phyloP scores from a whole-genome alignment of 2,329 filamentous ascomycete species.

The Aspergillus jensenii region DNA sequence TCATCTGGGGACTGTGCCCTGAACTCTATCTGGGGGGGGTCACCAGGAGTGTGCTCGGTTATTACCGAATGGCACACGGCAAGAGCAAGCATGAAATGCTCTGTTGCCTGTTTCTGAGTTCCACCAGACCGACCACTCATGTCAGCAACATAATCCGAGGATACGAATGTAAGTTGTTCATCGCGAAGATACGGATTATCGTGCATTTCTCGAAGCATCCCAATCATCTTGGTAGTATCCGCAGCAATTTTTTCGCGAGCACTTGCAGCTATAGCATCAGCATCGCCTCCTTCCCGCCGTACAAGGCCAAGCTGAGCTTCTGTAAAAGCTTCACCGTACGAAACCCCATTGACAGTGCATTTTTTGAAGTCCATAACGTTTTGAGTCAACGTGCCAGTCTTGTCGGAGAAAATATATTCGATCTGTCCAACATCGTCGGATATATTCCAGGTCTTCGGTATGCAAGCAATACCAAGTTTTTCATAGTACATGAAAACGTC shows the following conservation, averaged over 20 bases:
- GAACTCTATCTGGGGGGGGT: constrained; percentile 87
- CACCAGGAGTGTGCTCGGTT: constrained; percentile 83
- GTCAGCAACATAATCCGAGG: constrained; percentile 84
- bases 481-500: constrained; percentile 98
- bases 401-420: constrained; percentile 98
- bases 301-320: constrained; percentile 97
- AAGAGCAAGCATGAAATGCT: constrained; percentile 90
- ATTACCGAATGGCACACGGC: constrained; percentile 98
- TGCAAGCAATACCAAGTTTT: constrained; percentile 87
- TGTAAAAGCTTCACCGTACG: constrained; percentile 96
- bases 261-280: constrained; percentile 73
- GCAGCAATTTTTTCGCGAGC: constrained; percentile 75
- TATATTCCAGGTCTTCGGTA: constrained; percentile 98
- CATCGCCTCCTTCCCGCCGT: constrained; percentile 81
- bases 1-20: constrained; percentile 98
- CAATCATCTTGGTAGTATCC: constrained; percentile 72
- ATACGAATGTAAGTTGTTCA: constrained; percentile 87
- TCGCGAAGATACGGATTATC: constrained; percentile 90
- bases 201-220: constrained; percentile 70
- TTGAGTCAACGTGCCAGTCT: constrained; percentile 85
- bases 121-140: constrained; percentile 72
- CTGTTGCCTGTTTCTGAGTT: constrained; percentile 74
- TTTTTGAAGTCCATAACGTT: constrained; percentile 99
- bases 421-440: constrained; percentile 97
- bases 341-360: constrained; percentile 90